phyloP scores from a whole-genome alignment of 768 basidiomycete genomes.

The Suillus cothurnatus region DNA sequence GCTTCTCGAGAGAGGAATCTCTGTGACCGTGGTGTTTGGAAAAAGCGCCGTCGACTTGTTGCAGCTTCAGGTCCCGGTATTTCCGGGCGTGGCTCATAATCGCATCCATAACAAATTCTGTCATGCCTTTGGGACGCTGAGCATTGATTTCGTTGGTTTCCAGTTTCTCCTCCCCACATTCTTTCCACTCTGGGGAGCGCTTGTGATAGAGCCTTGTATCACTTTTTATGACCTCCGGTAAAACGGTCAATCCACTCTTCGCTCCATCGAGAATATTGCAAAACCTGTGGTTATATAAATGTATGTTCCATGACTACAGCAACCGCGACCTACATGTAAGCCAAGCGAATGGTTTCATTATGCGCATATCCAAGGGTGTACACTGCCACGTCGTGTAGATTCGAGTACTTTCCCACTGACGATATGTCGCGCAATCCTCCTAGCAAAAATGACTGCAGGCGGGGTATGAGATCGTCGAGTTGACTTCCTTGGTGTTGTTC shows the following conservation, averaged over 20 bases:
- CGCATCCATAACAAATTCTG: conserved; percentile 34
- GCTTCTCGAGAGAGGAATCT: conserved; percentile 29
- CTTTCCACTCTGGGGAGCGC: conserved; percentile 32
- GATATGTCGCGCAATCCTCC: conserved; percentile 47
- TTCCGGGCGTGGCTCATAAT: conserved; percentile 16
- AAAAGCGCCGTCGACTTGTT: conserved; percentile 5
- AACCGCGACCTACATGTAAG: conserved; percentile 48
- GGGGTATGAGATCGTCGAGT: conserved; percentile 20
- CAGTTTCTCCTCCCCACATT: conserved; percentile 2
- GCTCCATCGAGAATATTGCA: conserved; percentile 58
- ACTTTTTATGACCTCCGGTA: conserved; percentile 27
- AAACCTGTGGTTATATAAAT: conserved; percentile 38
- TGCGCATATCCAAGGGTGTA: conserved; percentile 56
- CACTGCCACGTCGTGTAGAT: conserved; percentile 56
- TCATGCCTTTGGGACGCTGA: conserved; percentile 13
- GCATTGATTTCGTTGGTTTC: conserved; percentile 13
- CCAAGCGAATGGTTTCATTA: conserved; percentile 51
- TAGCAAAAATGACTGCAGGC: conserved; percentile 53
- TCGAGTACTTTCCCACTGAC: conserved; percentile 56
- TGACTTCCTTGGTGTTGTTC: not conserved
- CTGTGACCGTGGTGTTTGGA: not conserved
- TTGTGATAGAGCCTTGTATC: conserved; percentile 32
- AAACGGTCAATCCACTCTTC: conserved; percentile 59
- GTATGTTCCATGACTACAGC: no score
- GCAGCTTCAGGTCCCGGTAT: conserved; percentile 10